These are phyloP conservation scores for Lenwebbia sp. DNA, from an alignment of 345 rosid genomes.

Conservation along the genomic window DNA sequence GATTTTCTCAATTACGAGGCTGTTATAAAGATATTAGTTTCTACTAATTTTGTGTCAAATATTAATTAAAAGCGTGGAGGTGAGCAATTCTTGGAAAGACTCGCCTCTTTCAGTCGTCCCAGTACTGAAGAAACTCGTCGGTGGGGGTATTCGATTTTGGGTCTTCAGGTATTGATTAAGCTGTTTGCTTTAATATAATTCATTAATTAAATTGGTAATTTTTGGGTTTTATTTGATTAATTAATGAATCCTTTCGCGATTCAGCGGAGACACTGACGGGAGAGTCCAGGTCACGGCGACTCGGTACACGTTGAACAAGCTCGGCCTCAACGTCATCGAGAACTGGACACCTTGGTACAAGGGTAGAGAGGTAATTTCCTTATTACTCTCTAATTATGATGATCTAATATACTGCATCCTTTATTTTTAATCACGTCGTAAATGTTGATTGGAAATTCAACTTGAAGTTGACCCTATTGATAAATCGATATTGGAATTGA, in stretches of 20 bases:
- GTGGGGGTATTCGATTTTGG: constrained; percentile 52
- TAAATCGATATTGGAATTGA: neutral
- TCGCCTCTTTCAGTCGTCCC: constrained; percentile 47
- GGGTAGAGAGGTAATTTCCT: constrained; percentile 31
- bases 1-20: too few species aligned
- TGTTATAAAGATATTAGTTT: neutral
- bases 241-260: neutral
- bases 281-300: constrained; percentile 65
- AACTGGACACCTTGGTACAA: constrained; percentile 72
- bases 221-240: neutral
- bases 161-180: constrained; percentile 35
- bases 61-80: constrained; percentile 18
- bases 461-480: too few species aligned
- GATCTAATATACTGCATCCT: neutral
- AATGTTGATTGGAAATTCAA: too few species aligned
- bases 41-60: neutral
- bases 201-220: neutral
- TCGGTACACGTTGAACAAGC: constrained; percentile 43
- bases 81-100: constrained; percentile 27
- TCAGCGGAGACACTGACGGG: constrained; percentile 76
- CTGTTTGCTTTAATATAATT: neutral
- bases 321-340: constrained; percentile 38
- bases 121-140: constrained; percentile 39
- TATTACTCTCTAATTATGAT: neutral
- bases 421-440: neutral